Base-by-base conservation (phyloP, 495 filamentous ascomycete genomes). In the Penicillium ochrochloron region DNA sequence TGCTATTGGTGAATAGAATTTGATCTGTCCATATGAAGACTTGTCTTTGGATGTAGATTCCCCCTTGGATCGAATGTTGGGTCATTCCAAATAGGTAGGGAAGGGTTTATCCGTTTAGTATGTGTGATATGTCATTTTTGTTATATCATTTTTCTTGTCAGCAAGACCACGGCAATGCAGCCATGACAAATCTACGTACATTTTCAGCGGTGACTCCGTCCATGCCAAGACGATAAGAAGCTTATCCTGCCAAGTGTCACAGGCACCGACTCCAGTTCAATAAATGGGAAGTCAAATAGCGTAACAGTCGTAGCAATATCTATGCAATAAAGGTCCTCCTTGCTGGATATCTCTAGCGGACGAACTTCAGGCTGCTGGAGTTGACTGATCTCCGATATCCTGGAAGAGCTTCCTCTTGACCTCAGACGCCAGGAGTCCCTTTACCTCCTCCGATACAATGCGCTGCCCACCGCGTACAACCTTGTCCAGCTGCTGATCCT, bases 331-430 rank as follows among this genome's bases (percentile, higher is more conserved):
- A 27, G 25, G 25, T 27, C 29, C 21, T 41, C 11, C 14, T 23
- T 31, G 39, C 14, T 12, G 34, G 3, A 37, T 39, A 39, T 15
- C 15, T 37, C 19, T 54, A 37, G 53, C 34, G 10, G 35, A 25
- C 56, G 55, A 15, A 21, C 31, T 37, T 59, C 65, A 72, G 29
- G 61, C 31, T 63, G 37, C 57, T 25, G 57, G 33, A 9, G 66
- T 23, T 9, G 68, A 29, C 23, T 72, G 64, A 41, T 77, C 76
- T 34, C 84, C 84, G 31, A 92, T 77, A 17, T 81, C 84, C 68
- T 89, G 89, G 76, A 99, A 99, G 0, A 99, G 80, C 73, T 86
- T 89, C 68, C 88, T 89, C 77, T 97, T 97, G 44, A 96, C 86
- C 65, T 92, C 88, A 19, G 86, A 87, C 2, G 92, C 92, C 75